Evolutionary conservation across 768 basidiomycete genomes (phyloP), one percentile per base, ranked within the genome.

Genomic region (Coprinopsis cinerea): DNA sequence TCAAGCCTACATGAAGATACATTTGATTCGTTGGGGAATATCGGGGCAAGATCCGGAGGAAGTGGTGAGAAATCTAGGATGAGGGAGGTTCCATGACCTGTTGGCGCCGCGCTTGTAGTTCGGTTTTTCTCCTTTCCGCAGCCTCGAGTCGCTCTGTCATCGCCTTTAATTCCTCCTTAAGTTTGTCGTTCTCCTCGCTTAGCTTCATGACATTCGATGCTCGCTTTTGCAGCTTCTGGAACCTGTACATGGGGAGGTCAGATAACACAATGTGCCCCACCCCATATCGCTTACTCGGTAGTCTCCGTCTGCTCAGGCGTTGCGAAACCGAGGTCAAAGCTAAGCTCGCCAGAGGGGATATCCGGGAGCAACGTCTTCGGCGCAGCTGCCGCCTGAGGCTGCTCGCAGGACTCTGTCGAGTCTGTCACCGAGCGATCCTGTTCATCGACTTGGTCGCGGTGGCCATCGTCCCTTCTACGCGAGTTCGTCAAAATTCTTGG

Each of bases 171-270:
- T 87, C 78, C 51, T 73, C 80, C 64, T 81, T 79, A 53, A 87
- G 67, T 62, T 80, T 82, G 61, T 83, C 81, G 63, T 86, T 83
- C 72, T 88, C 86, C 68, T 81, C 73, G 20, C 82, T 71, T 28
- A 88, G 71, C 59, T 81, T 84, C 56, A 83, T 61, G 51, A 87
- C 83, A 64, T 80, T 85, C 58, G 80, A 82, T 23, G 79, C 79
- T 54, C 85, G 78, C 65, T 85, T 86, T 60, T 82, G 70, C 25
- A 73, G 64, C 60, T 70, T 74, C 42, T 65, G 67, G 40, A 65
- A 55, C 53, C 73, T 74, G 44, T 61, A 52, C 60, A 53, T 52
- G 17, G 37, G 36, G 36, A 39, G 36, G 36, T 9, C 11, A 39
- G 6, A 10, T 10, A 9, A 39, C 36, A 39, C 6, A 17, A 39